Evolutionary conservation across 2,329 filamentous ascomycete genomes (phyloP), one percentile per base, ranked within the genome.

Genomic region (Paecilomyces dactylethromorphus): DNA sequence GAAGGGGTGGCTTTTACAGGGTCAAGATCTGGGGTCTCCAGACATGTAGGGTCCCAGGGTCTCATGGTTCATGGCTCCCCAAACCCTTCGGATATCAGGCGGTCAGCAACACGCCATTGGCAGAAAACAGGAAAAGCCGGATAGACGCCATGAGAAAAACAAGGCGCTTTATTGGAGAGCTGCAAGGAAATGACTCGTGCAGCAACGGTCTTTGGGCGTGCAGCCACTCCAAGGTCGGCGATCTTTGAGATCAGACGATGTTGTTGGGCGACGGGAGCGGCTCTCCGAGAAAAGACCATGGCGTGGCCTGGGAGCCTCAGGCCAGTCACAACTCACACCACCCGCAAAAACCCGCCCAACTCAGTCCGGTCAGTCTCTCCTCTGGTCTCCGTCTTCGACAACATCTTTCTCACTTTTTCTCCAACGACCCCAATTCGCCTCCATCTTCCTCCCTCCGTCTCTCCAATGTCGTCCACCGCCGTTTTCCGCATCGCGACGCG

Each of bases 401-500:
- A 39, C 57, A 58, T 55, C 54, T 54, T 58, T 55, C 58, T 62
- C 39, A 58, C 54, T 56, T 53, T 62, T 53, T 60, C 58, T 57
- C 35, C 29, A 54, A 59, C 55, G 39, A 56, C 57, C 32, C 56
- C 53, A 51, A 60, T 53, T 56, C 56, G 54, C 50, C 52, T 21
- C 26, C 22, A 26, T 21, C 31, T 52, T 33, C 21, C 57, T 49
- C 56, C 22, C 53, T 58, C 55, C 56, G 52, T 64, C 68, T 68
- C 70, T 73, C 69, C 74, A 77, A 89, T 88, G 85, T 84, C 85
- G 74, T 87, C 88, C 69, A 79, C 84, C 66, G 81, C 85, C 63
- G 77, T 92, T 72, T 81, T 92, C 79, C 88, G 89, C 74, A 78
- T 87, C 72, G 87, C 87, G 77, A 83, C 84, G 76, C 88, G 89